These are phyloP conservation scores for Xerocomus amazonicus DNA, from an alignment of 1,284 basidiomycete genomes.

Conservation along the genomic window DNA sequence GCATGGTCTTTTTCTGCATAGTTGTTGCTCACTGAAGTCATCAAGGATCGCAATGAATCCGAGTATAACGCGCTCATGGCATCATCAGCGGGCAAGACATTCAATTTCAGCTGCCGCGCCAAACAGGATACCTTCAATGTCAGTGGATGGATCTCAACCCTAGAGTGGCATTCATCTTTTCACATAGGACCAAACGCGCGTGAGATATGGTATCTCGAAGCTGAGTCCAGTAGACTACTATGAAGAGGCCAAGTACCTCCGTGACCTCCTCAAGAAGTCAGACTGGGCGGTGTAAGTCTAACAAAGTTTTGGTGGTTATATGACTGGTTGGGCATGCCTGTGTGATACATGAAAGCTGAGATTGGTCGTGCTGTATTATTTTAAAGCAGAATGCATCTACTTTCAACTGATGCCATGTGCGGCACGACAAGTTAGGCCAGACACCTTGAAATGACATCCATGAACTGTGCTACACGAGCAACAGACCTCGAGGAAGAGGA, in stretches of 20 bases:
- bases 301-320: neutral
- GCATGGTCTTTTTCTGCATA: neutral
- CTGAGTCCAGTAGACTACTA: conserved; percentile 69
- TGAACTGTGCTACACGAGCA: neutral
- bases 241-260: conserved; percentile 62
- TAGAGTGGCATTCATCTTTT: conserved; percentile 4
- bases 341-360: neutral
- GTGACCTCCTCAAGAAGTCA: conserved; percentile 46
- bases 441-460: too few species aligned
- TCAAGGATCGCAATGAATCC: conserved; percentile 62
- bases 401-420: too few species aligned
- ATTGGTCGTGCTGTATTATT: conserved; percentile 1
- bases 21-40: neutral
- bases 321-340: neutral
- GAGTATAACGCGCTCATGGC: conserved; percentile 64
- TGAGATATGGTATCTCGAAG: conserved; percentile 78
- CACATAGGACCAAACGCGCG: conserved; percentile 67
- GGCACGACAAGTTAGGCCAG: too few species aligned
- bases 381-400: neutral
- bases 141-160: conserved; percentile 27
- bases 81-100: conserved; percentile 67
- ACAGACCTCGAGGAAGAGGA: too few species aligned
- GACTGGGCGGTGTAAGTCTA: conserved; percentile 36
- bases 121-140: conserved; percentile 88
- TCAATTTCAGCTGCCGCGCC: conserved; percentile 84